These are phyloP conservation scores for Phialophora macrospora DNA, from an alignment of 2,329 filamentous ascomycete genomes.

Conservation along the genomic window DNA sequence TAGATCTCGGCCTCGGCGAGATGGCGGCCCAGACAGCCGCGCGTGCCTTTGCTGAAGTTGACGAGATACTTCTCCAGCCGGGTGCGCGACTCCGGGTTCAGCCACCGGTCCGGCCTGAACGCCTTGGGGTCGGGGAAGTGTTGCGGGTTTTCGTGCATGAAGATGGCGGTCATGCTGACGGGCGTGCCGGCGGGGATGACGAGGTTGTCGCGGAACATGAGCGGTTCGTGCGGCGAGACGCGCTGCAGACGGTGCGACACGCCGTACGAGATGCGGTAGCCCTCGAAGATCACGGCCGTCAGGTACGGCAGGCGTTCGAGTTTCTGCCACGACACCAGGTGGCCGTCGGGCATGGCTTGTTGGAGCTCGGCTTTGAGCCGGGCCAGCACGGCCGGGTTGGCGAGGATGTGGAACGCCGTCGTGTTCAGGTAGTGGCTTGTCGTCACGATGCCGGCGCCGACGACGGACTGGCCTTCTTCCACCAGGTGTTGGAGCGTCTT, in stretches of 20 bases:
- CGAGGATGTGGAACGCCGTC: slow-evolving; percentile 32
- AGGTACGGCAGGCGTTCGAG: slow-evolving; percentile 28
- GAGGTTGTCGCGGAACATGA: slow-evolving; percentile 41
- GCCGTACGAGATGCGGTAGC: slow-evolving; percentile 37
- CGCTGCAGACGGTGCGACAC: slow-evolving; percentile 31
- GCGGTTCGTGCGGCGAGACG: slow-evolving; percentile 34
- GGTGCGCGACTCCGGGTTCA: slow-evolving; percentile 36
- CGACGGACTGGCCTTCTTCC: slow-evolving; percentile 43
- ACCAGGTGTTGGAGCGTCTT: slow-evolving; percentile 42
- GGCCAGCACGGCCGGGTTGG: slow-evolving; percentile 15
- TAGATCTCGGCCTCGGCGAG: slow-evolving; percentile 37
- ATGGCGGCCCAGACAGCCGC: slow-evolving; percentile 45
- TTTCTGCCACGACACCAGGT: slow-evolving; percentile 36
- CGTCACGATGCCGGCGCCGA: slow-evolving; percentile 44
- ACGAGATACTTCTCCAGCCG: slow-evolving; percentile 49
- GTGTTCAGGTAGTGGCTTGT: slow-evolving; percentile 31
- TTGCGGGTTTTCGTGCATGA: slow-evolving; percentile 39
- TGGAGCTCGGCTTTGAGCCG: slow-evolving; percentile 29
- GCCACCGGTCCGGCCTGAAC: slow-evolving; percentile 35
- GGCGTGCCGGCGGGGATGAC: slow-evolving; percentile 42
- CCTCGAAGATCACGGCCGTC: slow-evolving; percentile 40
- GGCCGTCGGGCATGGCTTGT: slow-evolving; percentile 24
- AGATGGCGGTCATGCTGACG: slow-evolving; percentile 38
- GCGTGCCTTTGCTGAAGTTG: slow-evolving; percentile 49
- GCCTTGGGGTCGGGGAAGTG: slow-evolving; percentile 46